Percentiles rank a stretch among this genome's conserved stretches.
phyloP scores from a whole-genome alignment of 2,329 filamentous ascomycete species.

The Zasmidium cellare region DNA sequence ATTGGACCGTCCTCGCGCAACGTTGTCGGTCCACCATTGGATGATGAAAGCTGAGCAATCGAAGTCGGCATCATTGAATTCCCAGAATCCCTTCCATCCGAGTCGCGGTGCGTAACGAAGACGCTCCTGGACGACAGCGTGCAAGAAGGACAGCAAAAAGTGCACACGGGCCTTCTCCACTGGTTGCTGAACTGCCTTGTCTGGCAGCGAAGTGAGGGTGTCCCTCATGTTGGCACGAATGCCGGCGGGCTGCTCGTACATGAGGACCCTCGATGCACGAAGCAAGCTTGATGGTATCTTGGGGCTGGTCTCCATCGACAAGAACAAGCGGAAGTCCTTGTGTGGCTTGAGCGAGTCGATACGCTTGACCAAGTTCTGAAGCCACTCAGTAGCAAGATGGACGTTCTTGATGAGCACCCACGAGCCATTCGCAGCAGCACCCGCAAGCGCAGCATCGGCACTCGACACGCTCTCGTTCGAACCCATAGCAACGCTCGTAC shows the following conservation, averaged over 20 bases:
- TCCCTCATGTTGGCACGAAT: slow-evolving; percentile 99
- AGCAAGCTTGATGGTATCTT: slow-evolving; percentile 97
- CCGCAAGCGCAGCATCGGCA: slow-evolving; percentile 92
- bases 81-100: slow-evolving; percentile 99
- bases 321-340: slow-evolving; percentile 87
- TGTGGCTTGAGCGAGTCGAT: slow-evolving; percentile 95
- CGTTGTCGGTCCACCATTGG: slow-evolving; percentile 86
- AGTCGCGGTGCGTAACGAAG: slow-evolving; percentile 89
- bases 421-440: slow-evolving; percentile 84
- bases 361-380: slow-evolving; percentile 95
- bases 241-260: slow-evolving; percentile 97
- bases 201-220: slow-evolving; percentile 71
- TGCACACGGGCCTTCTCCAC: slow-evolving; percentile 91
- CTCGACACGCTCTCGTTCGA: slow-evolving; percentile 91
- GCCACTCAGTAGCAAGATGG: slow-evolving; percentile 90
- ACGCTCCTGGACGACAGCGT: slow-evolving; percentile 93
- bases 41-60: slow-evolving; percentile 97
- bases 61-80: slow-evolving; percentile 99
- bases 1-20: slow-evolving; percentile 84
- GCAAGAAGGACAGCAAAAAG: slow-evolving; percentile 86
- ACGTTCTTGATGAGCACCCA: slow-evolving; percentile 99
- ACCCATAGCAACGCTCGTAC: slow-evolving; percentile 98
- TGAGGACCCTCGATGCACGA: slow-evolving; percentile 87
- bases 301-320: slow-evolving; percentile 95
- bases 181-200: slow-evolving; percentile 69